phyloP scores from a whole-genome alignment of 1,284 basidiomycete species.

The Ganoderma meredithae region DNA sequence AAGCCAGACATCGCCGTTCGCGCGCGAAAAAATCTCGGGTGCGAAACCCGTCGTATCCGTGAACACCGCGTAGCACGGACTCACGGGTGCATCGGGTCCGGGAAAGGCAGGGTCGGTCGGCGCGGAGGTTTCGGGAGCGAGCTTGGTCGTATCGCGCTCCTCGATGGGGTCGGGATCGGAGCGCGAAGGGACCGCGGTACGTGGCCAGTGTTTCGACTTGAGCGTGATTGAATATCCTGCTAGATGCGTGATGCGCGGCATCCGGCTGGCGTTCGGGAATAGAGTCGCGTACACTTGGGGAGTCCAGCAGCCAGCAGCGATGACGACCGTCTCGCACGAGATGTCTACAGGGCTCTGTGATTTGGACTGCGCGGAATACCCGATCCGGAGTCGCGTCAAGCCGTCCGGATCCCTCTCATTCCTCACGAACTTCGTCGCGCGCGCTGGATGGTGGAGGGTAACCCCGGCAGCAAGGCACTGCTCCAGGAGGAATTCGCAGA shows the following conservation, averaged over 20 bases:
- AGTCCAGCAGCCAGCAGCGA: slow-evolving; percentile 73
- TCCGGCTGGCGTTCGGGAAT: slow-evolving; percentile 48
- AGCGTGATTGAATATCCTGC: slow-evolving; percentile 43
- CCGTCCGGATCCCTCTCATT: slow-evolving; percentile 20
- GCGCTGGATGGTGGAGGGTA: slow-evolving; percentile 46
- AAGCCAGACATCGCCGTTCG: slow-evolving; percentile 45
- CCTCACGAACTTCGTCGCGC: slow-evolving; percentile 37
- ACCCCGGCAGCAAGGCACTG: slow-evolving; percentile 51
- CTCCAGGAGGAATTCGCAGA: slow-evolving; percentile 61
- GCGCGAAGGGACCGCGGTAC: slow-evolving; percentile 11
- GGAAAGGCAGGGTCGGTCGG: slow-evolving; percentile 12
- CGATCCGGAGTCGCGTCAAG: slow-evolving; percentile 33
- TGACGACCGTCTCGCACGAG: slow-evolving; percentile 53
- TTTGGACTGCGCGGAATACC: slow-evolving; percentile 34
- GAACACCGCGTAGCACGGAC: slow-evolving; percentile 44
- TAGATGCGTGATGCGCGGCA: slow-evolving; percentile 42
- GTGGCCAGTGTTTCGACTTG: slow-evolving; percentile 41
- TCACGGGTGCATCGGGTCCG: slow-evolving; percentile 10
- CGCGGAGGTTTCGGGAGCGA: slow-evolving; percentile 7
- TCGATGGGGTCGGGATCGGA: slow-evolving; percentile 15
- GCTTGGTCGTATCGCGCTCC: neutral
- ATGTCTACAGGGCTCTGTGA: slow-evolving; percentile 38
- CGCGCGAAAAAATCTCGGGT: slow-evolving; percentile 46
- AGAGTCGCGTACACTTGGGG: slow-evolving; percentile 57
- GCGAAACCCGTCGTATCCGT: slow-evolving; percentile 43